Percentiles rank a stretch among this genome's conserved stretches.
phyloP scores from a whole-genome alignment of 306 rosid species.

The Alnus rubra region DNA sequence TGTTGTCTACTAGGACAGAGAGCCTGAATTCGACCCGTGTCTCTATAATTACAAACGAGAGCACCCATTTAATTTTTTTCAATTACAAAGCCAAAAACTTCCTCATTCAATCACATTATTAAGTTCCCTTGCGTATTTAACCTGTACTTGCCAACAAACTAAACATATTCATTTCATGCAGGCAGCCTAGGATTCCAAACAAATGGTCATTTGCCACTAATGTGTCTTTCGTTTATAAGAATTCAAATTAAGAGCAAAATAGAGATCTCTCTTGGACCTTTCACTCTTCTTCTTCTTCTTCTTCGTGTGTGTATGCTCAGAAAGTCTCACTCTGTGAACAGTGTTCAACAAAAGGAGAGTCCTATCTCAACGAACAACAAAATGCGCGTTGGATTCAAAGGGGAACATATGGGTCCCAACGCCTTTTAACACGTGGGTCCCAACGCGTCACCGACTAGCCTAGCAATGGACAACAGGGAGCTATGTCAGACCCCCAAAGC shows the following conservation, averaged over 20 bases:
- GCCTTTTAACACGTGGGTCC: background rate
- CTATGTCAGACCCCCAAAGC: background rate
- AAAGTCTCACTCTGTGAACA: background rate
- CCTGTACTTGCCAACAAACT: conserved; percentile 18
- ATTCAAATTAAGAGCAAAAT: background rate
- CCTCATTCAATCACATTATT: background rate
- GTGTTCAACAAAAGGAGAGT: background rate
- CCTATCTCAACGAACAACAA: background rate
- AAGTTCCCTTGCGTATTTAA: conserved; percentile 4
- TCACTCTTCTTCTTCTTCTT: background rate
- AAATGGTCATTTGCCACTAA: background rate
- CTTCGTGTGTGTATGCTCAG: background rate
- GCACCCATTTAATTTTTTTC: background rate
- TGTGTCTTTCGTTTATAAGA: background rate
- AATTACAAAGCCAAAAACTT: background rate
- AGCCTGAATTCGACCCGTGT: no score
- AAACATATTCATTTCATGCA: background rate
- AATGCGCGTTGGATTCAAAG: background rate
- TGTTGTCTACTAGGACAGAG: background rate
- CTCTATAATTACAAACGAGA: no score
- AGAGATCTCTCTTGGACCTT: background rate
- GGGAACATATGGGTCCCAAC: background rate
- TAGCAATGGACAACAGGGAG: background rate
- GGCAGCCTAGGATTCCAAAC: conserved; percentile 5
- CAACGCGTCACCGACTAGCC: background rate